Evolutionary conservation across 306 rosid genomes (phyloP).

Genomic region (Trifolium subterraneum): DNA sequence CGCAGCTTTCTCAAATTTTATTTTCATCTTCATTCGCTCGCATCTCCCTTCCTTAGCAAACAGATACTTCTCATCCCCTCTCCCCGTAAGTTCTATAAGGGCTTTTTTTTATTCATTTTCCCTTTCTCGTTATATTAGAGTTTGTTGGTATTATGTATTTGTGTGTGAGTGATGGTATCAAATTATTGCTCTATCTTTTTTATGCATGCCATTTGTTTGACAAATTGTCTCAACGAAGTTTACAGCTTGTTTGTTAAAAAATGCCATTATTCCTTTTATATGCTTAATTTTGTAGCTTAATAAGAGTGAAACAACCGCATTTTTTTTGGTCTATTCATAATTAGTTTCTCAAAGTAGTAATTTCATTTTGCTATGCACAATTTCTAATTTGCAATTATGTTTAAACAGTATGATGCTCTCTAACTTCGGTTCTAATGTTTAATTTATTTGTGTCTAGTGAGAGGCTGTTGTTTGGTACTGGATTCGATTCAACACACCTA

Average conservation of each 20-base stretch:
- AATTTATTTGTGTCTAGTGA: conserved; percentile 13
- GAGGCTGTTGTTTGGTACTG: conserved; percentile 15
- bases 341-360: no score
- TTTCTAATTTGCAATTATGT: background rate
- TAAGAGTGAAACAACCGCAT: no score
- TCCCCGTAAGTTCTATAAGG: no score
- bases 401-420: background rate
- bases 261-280: background rate
- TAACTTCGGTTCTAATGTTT: conserved; percentile 2
- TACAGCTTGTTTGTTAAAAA: background rate
- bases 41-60: no score
- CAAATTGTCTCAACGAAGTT: background rate
- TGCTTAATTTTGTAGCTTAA: no score
- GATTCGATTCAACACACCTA: background rate
- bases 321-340: no score
- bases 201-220: background rate
- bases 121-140: no score
- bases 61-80: no score
- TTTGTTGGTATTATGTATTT: background rate
- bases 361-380: background rate
- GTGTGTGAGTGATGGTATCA: background rate
- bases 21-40: no score
- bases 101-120: no score
- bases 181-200: background rate
- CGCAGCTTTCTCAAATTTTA: no score